Evolutionary conservation across 2,329 filamentous ascomycete genomes (phyloP).

Genomic region (Fusarium luffae): DNA sequence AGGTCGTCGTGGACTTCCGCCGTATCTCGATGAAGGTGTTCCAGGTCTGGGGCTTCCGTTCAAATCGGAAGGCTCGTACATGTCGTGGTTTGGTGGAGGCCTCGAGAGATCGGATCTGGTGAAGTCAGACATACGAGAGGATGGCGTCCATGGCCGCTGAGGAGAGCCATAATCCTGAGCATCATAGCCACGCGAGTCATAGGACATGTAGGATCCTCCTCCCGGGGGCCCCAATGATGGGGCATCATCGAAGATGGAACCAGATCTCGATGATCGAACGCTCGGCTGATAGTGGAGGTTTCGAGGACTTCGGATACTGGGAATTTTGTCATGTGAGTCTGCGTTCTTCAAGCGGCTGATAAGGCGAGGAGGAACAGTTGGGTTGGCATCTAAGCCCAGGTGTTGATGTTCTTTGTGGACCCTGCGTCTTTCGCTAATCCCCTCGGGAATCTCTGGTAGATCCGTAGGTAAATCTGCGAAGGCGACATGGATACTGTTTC

Average conservation of each 20-base stretch:
- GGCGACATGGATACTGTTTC: constrained; percentile 46
- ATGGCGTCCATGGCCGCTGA: constrained; percentile 69
- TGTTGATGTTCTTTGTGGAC: constrained; percentile 46
- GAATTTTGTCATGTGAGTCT: constrained; percentile 55
- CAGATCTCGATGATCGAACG: constrained; percentile 59
- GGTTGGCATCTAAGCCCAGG: constrained; percentile 30
- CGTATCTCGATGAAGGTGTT: constrained; percentile 89
- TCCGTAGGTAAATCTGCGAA: constrained; percentile 51
- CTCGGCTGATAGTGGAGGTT: constrained; percentile 63
- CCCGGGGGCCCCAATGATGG: constrained; percentile 72
- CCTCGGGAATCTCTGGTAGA: constrained; percentile 64
- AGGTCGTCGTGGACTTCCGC: constrained; percentile 86
- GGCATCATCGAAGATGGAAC: constrained; percentile 66
- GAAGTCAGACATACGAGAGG: constrained; percentile 62
- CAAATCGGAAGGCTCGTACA: constrained; percentile 88
- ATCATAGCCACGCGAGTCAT: constrained; percentile 53
- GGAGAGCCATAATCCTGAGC: constrained; percentile 55
- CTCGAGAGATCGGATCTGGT: constrained; percentile 59
- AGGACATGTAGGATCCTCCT: constrained; percentile 72
- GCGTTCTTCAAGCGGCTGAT: constrained; percentile 40
- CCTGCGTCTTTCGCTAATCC: constrained; percentile 55
- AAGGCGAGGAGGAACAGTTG: constrained; percentile 32
- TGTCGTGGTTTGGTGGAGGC: constrained; percentile 75
- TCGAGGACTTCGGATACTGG: constrained; percentile 58
- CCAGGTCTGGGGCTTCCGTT: constrained; percentile 92